Percentiles rank a stretch among this genome's conserved stretches.
These are phyloP conservation scores for Yarrowia galli DNA, from an alignment of 1,139 yeast genomes.

Conservation along the genomic window DNA sequence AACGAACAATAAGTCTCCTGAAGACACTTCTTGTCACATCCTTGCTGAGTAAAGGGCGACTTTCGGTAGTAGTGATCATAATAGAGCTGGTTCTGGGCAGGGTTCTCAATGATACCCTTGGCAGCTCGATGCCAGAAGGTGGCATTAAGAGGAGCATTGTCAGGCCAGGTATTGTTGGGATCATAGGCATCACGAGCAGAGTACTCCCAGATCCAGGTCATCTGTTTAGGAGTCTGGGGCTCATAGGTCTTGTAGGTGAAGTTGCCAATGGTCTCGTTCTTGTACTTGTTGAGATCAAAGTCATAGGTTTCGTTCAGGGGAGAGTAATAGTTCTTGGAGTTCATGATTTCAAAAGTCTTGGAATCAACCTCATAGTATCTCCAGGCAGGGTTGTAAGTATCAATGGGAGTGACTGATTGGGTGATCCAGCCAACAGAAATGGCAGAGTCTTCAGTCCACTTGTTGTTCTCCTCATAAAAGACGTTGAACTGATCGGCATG, in stretches of 20 bases:
- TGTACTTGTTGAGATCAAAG: slow-evolving; percentile 16
- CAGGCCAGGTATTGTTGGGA: not conserved
- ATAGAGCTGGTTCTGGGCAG: slow-evolving; percentile 57
- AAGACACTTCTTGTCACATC: not conserved
- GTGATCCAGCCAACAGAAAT: not conserved
- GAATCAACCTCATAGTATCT: slow-evolving; percentile 6
- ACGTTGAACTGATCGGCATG: slow-evolving; percentile 7
- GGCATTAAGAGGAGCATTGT: not conserved
- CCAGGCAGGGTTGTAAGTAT: not conserved
- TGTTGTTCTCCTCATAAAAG: not conserved
- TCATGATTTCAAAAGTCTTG: slow-evolving; percentile 6
- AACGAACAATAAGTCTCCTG: slow-evolving; percentile 3
- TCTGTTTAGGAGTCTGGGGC: not conserved
- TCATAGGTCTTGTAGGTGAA: slow-evolving; percentile 8
- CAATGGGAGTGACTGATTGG: not conserved
- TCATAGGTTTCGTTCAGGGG: not conserved
- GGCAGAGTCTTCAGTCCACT: not conserved
- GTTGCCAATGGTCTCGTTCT: slow-evolving; percentile 21
- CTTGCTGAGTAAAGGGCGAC: slow-evolving; percentile 52
- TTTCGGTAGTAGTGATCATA: slow-evolving; percentile 58
- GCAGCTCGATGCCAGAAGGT: slow-evolving; percentile 41
- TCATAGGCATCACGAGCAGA: not conserved
- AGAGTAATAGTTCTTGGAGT: not conserved
- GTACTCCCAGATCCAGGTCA: not conserved
- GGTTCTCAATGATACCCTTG: slow-evolving; percentile 47